Conservation (phyloP, 192 early-diverging fungal genomes). For the Anaeromyces robustus region DNA sequence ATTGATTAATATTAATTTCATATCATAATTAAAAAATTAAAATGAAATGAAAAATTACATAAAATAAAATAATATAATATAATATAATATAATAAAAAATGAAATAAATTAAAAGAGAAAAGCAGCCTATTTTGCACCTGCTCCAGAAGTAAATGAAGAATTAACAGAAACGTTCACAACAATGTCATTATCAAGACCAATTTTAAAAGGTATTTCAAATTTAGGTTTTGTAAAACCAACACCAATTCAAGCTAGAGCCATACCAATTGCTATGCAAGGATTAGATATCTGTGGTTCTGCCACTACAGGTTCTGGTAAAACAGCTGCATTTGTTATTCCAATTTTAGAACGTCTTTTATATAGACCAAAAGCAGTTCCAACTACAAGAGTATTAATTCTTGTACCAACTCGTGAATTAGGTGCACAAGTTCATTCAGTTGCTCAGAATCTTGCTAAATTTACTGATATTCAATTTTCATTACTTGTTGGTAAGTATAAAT, state of each 20-base stretch:
- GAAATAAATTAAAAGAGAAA: conserved; percentile 22
- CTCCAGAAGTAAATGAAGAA: conserved; percentile 12
- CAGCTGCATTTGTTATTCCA: conserved; percentile 90
- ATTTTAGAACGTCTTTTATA: conserved; percentile 87
- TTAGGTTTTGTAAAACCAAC: conserved; percentile 89
- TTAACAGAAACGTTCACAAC: conserved; percentile 67
- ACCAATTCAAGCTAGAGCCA: conserved; percentile 77
- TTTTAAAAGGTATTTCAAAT: conserved; percentile 75
- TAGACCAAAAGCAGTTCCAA: conserved; percentile 59
- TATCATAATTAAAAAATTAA: too few relatives aligned
- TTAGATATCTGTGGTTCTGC: conserved; percentile 97
- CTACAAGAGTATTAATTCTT: conserved; percentile 75
- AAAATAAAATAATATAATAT: neutral
- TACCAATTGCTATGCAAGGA: conserved; percentile 87
- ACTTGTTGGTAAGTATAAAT: conserved; percentile 42
- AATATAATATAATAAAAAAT: neutral
- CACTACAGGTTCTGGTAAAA: conserved; percentile 97
- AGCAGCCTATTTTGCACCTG: conserved; percentile 25
- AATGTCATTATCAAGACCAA: conserved; percentile 88
- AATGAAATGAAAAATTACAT: neutral
- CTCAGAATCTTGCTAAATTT: conserved; percentile 65
- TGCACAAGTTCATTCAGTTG: conserved; percentile 88
- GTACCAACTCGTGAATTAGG: conserved; percentile 97
- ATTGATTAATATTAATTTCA: conserved; percentile 1
- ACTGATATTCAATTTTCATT: conserved; percentile 76